phyloP scores from a whole-genome alignment of 805 yeast genomes.

The Candida schatavii region DNA sequence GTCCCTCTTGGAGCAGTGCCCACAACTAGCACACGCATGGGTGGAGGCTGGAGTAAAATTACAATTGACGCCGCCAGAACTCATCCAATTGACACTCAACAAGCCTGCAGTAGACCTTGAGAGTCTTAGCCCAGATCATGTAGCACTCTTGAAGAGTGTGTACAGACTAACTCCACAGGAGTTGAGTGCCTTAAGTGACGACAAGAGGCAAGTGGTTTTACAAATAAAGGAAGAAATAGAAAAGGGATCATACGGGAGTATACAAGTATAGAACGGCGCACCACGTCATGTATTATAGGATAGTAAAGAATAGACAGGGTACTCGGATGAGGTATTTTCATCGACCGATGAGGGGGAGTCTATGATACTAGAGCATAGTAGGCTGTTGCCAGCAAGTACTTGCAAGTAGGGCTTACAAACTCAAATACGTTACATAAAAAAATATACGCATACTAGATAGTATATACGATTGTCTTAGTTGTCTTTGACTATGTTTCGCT shows the following conservation, averaged over 20 bases:
- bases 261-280: background rate
- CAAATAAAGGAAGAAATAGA: conserved; percentile 22
- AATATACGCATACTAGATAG: too few species aligned
- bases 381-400: too few species aligned
- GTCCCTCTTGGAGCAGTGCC: conserved; percentile 61
- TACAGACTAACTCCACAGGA: conserved; percentile 29
- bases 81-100: conserved; percentile 36
- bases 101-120: conserved; percentile 27
- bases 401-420: too few species aligned
- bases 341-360: too few species aligned
- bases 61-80: conserved; percentile 33
- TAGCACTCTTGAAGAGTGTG: conserved; percentile 26
- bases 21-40: conserved; percentile 79
- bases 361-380: too few species aligned
- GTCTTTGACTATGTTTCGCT: too few species aligned
- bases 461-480: too few species aligned
- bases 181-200: conserved; percentile 23
- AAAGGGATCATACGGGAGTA: conserved; percentile 25
- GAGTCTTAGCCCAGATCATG: conserved; percentile 31
- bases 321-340: too few species aligned
- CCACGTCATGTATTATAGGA: too few species aligned
- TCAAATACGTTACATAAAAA: too few species aligned
- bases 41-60: conserved; percentile 60
- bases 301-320: too few species aligned
- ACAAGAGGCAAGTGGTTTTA: conserved; percentile 16